Evolutionary conservation across 1,139 yeast genomes (phyloP).

Genomic region (Suhomyces choctaworum): DNA sequence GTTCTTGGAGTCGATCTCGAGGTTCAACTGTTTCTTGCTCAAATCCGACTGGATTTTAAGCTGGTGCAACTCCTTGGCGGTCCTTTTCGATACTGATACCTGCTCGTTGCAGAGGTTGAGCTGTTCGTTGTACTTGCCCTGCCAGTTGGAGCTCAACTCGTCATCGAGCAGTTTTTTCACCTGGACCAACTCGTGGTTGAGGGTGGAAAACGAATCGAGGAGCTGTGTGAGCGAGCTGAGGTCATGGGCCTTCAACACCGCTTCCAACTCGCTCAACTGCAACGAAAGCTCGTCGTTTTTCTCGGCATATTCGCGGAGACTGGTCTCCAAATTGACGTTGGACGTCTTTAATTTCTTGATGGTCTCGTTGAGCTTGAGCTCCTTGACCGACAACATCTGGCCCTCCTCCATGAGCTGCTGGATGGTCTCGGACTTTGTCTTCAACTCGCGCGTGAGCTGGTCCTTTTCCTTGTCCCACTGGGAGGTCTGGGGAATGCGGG

Average conservation of each 20-base stretch:
- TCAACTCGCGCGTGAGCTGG: constrained; percentile 26
- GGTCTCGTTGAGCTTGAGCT: constrained; percentile 65
- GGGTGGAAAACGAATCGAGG: constrained; percentile 20
- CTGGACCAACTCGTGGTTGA: constrained; percentile 17
- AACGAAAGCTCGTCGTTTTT: constrained; percentile 32
- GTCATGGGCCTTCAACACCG: constrained; percentile 28
- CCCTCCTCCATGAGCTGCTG: constrained; percentile 73
- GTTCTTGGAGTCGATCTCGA: constrained; percentile 36
- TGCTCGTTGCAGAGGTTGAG: constrained; percentile 37
- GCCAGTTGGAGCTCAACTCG: constrained; percentile 32
- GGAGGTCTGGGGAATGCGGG: not conserved
- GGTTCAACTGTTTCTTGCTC: constrained; percentile 37
- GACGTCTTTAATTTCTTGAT: constrained; percentile 61
- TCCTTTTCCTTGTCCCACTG: constrained; percentile 7
- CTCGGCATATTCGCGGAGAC: constrained; percentile 35
- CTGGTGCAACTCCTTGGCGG: constrained; percentile 38
- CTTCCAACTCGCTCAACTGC: constrained; percentile 37
- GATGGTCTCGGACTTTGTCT: constrained; percentile 59
- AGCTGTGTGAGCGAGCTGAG: constrained; percentile 31
- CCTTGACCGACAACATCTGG: constrained; percentile 70
- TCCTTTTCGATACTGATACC: constrained; percentile 26
- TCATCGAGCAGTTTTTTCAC: constrained; percentile 21
- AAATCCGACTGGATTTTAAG: constrained; percentile 42
- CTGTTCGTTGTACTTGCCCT: constrained; percentile 41
- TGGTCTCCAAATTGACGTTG: constrained; percentile 45